Percentiles rank a stretch among this genome's conserved stretches.
phyloP scores from a whole-genome alignment of 345 rosid genomes.

The Eutrema yunnanense region DNA sequence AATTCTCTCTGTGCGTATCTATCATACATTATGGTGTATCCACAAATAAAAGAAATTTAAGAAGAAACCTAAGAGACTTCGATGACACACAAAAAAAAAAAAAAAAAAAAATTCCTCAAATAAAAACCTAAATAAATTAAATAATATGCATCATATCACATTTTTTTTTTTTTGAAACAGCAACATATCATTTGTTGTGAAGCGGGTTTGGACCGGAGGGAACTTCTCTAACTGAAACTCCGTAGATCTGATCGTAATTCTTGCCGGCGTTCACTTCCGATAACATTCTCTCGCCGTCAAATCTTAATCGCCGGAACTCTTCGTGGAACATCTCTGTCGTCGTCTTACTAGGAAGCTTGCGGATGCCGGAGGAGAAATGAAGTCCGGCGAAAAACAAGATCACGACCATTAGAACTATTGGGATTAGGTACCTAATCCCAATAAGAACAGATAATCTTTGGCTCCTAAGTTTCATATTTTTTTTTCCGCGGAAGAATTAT shows the following conservation, averaged over 20 bases:
- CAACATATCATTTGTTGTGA: conserved; percentile 18
- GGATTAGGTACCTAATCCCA: too few relatives aligned
- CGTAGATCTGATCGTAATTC: conserved; percentile 14
- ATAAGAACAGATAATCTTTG: background rate
- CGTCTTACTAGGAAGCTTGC: conserved; percentile 3
- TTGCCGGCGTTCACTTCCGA: background rate
- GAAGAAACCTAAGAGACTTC: background rate
- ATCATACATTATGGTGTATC: background rate
- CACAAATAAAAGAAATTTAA: background rate
- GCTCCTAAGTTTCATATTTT: conserved; percentile 20
- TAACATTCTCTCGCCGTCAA: background rate
- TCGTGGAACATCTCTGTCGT: background rate
- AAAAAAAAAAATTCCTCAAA: background rate
- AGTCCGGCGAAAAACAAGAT: background rate
- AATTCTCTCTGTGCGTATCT: background rate
- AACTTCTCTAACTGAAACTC: conserved; percentile 15
- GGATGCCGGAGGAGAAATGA: background rate
- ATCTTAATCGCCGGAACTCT: background rate
- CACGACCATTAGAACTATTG: background rate
- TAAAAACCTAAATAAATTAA: background rate
- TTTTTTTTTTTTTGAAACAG: too few relatives aligned
- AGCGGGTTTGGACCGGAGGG: conserved; percentile 29
- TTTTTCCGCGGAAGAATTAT: background rate
- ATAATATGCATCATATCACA: background rate
- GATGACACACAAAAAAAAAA: background rate